Evolutionary conservation across 768 basidiomycete genomes (phyloP), one percentile per base, ranked within the genome.

Genomic region (Agaricus blazei): DNA sequence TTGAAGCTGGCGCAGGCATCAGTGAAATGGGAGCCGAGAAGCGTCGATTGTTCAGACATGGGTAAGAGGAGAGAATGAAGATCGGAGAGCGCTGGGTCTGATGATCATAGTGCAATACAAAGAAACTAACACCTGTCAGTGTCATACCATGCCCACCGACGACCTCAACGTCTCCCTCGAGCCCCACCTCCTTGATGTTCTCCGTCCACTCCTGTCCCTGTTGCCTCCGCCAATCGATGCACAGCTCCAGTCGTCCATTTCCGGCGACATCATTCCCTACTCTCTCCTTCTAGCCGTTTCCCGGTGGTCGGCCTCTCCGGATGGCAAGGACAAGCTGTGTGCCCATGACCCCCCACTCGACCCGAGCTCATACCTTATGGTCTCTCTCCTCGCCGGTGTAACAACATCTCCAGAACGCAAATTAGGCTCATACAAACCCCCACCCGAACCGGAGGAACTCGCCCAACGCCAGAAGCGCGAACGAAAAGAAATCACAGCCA

Each of bases 371-470:
- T 92, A 88, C 65, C 71, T 77, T 5, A 90, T 90, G 83, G 71
- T 90, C 38, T 72, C 88, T 19, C 73, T 93, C 36, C 80, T 93
- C 4, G 89, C 91, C 14, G 90, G 90, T 37, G 78, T 85, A 5
- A 80, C 77, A 43, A 85, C 90, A n/a, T 89, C 88, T 5, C 90
- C 90, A 23, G 83, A 88, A 56, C 80, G 86, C 52, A 82, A 76
- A 36, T 88, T 90, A 57, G 83, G 83, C 31, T 60, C 70, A 8
- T 80, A 83, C 60, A 56, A 63, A 3, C 76, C 73, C 24, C 76
- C 74, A 23, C 70, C 67, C 55, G 76, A 76, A 55, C 77, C 77
- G 29, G 77, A 81, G 58, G 72, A 78, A 54, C 64, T 79, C 12
- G 75, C 73, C 44, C 74, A 71, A 42, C 69, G 75, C 36, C 77